Evolutionary conservation across 2,329 filamentous ascomycete genomes (phyloP), one percentile per base, ranked within the genome.

Genomic region (Lecanoromycetidae sp.): DNA sequence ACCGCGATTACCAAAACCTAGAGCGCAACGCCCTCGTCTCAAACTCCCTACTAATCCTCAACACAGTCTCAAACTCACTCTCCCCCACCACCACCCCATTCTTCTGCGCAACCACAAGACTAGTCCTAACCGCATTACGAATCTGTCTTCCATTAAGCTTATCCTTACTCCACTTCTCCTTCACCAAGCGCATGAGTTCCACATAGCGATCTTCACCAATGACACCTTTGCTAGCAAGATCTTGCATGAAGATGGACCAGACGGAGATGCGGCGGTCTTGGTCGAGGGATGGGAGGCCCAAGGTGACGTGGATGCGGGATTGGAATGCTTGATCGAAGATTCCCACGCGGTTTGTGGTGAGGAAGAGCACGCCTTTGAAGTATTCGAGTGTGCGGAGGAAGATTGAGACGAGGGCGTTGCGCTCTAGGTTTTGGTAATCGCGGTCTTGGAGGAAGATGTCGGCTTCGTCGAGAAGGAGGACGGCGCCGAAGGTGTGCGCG

Each of bases 211-310:
- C 9, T 9, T 36, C 49, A 29, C 41, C 44, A 17, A 40, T 44
- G 19, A 36, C n/a, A 44, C 38, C 15, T 55, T 54, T 49, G 13
- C 20, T 30, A 5, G 19, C 26, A 13, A 51, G 13, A 15, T 52
- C 84, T 1, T 45, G 20, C 6, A 50, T 33, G 23, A 46, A 49
- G 38, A 51, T 52, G 6, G 13, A 3, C 78, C 90, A 94, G 39
- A 94, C 84, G 72, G 56, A 79, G 80, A 64, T 83, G 10, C 55
- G 43, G 22, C 50, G 46, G 25, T 48, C 34, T 4, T 57, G 30
- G 32, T 60, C 59, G 5, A 54, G 47, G n/a, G 52, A 34, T 20
- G 58, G 60, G 42, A 71, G 71, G 57, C 67, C 67, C 1, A 72
- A 57, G 0, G 60, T 65, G n/a, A 70, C 53, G 45, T 72, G 69